Conservation (phyloP, 148 eudicot species). For the Spergularia bocconei region DNA sequence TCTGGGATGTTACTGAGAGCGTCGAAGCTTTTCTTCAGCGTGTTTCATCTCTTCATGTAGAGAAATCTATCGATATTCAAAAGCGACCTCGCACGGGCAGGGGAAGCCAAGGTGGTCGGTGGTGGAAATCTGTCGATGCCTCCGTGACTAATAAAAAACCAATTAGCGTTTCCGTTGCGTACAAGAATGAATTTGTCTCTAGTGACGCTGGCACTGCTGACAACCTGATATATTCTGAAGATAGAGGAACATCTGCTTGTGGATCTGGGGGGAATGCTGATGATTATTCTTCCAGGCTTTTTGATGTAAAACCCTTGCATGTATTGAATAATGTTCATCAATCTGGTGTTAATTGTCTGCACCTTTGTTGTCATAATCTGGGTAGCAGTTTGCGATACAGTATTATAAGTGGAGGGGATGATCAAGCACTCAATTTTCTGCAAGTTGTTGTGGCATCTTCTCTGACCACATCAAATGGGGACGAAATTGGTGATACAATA, state of each 20-base stretch:
- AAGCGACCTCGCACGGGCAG: slow-evolving; percentile 97
- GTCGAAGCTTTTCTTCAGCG: slow-evolving; percentile 58
- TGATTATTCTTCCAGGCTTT: slow-evolving; percentile 30
- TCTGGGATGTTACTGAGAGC: slow-evolving; percentile 82
- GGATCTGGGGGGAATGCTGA: slow-evolving; percentile 32
- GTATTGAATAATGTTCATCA: slow-evolving; percentile 71
- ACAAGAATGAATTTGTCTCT: slow-evolving; percentile 4
- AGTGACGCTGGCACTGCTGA: slow-evolving; percentile 18
- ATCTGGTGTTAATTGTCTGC: slow-evolving; percentile 92
- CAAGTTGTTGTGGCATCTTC: slow-evolving; percentile 45
- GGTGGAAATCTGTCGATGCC: slow-evolving; percentile 66
- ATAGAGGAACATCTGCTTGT: slow-evolving; percentile 22
- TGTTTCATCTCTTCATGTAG: slow-evolving; percentile 49
- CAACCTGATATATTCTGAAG: slow-evolving; percentile 17
- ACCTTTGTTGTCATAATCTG: slow-evolving; percentile 34
- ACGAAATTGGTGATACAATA: slow-evolving; percentile 18
- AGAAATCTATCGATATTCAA: slow-evolving; percentile 59
- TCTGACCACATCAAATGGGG: slow-evolving; percentile 21
- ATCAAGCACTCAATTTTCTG: slow-evolving; percentile 71
- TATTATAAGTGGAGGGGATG: slow-evolving; percentile 89
- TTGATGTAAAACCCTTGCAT: slow-evolving; percentile 46
- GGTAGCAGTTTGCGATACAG: slow-evolving; percentile 33
- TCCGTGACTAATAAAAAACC: slow-evolving; percentile 20
- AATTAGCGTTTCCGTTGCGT: slow-evolving; percentile 12
- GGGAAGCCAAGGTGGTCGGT: slow-evolving; percentile 99